Conservation (phyloP, 371 early-diverging fungal species). For the Mortierella sp. region DNA sequence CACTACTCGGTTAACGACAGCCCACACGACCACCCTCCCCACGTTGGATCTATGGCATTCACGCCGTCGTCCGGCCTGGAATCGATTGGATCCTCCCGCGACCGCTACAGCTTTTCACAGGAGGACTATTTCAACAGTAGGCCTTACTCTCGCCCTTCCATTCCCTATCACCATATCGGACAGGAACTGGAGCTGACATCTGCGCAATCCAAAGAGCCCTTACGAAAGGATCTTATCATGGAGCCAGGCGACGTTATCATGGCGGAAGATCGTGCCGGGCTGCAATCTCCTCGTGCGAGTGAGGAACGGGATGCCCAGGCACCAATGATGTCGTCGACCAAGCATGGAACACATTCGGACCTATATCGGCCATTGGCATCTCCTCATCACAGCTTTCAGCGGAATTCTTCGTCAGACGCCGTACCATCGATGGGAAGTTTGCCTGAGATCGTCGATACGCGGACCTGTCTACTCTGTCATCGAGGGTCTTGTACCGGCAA, state of each 20-base stretch:
- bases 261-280: slow-evolving; percentile 5
- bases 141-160: slow-evolving; percentile 7
- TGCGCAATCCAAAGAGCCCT: background rate
- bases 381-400: background rate
- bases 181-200: slow-evolving; percentile 17
- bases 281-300: background rate
- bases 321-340: background rate
- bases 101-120: slow-evolving; percentile 2
- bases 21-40: slow-evolving; percentile 18
- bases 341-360: background rate
- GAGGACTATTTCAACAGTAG: slow-evolving; percentile 45
- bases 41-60: slow-evolving; percentile 28
- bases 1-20: slow-evolving; percentile 25
- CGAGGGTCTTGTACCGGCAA: background rate
- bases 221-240: background rate
- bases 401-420: background rate
- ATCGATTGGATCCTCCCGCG: slow-evolving; percentile 9
- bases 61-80: slow-evolving; percentile 25
- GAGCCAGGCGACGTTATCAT: background rate
- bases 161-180: slow-evolving; percentile 40
- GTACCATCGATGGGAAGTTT: background rate
- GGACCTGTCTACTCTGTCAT: slow-evolving; percentile 20
- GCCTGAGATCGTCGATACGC: slow-evolving; percentile 3
- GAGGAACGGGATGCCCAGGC: background rate
- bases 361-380: slow-evolving; percentile 19